Percentiles rank a stretch among this genome's conserved stretches.
Evolutionary conservation across 192 early-diverging fungal species (phyloP).

Genomic region (Backusella parvicylindrica): DNA sequence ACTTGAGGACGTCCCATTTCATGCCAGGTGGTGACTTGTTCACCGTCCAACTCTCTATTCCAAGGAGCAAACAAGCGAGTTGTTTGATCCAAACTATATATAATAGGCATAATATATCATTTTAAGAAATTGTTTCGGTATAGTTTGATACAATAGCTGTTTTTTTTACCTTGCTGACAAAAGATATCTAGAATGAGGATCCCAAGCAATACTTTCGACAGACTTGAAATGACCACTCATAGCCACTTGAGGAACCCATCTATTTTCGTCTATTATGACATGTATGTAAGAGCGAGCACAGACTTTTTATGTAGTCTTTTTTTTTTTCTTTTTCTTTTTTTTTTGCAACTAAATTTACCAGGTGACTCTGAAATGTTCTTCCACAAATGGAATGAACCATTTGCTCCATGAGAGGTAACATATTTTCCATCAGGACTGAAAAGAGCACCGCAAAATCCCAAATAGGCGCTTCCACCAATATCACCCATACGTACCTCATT

Average conservation of each 20-base stretch:
- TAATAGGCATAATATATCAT: not conserved
- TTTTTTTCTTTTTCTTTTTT: too few relatives aligned
- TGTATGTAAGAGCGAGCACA: not conserved
- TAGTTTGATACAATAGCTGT: not conserved
- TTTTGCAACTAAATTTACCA: slow-evolving; percentile 6
- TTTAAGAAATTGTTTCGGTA: not conserved
- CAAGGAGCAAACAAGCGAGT: slow-evolving; percentile 80
- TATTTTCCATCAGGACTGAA: slow-evolving; percentile 61
- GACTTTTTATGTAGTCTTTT: too few relatives aligned
- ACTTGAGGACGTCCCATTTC: slow-evolving; percentile 94
- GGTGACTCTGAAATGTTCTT: slow-evolving; percentile 37
- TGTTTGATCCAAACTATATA: slow-evolving; percentile 79
- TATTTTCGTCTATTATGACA: slow-evolving; percentile 31
- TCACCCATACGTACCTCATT: slow-evolving; percentile 85
- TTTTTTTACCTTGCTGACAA: slow-evolving; percentile 60
- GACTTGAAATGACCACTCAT: slow-evolving; percentile 80
- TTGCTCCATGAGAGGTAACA: slow-evolving; percentile 75
- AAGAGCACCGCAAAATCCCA: slow-evolving; percentile 80
- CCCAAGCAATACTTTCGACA: slow-evolving; percentile 84
- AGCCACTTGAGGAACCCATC: slow-evolving; percentile 71
- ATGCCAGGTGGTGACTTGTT: slow-evolving; percentile 65
- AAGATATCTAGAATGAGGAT: slow-evolving; percentile 67
- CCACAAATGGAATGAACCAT: slow-evolving; percentile 88
- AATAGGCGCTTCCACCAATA: slow-evolving; percentile 67
- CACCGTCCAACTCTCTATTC: slow-evolving; percentile 30